phyloP scores from a whole-genome alignment of 2,329 filamentous ascomycete genomes.

The Aureobasidium mangrovei region DNA sequence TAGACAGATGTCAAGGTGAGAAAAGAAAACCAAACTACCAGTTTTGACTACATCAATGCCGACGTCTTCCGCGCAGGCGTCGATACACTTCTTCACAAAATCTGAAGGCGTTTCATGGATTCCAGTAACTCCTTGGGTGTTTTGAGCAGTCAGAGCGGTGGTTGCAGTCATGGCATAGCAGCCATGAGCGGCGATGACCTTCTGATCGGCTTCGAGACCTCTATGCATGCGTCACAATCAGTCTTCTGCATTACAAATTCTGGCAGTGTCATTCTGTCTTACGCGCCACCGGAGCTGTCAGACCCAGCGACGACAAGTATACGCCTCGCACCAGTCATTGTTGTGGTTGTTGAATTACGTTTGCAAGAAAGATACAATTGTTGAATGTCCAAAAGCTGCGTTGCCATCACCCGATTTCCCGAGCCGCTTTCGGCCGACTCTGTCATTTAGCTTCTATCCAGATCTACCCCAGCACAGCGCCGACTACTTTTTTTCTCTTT shows the following conservation, averaged over 20 bases:
- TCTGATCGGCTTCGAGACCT: constrained; percentile 91
- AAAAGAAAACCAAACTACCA: constrained; percentile 47
- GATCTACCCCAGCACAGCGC: not conserved
- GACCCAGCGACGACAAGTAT: constrained; percentile 81
- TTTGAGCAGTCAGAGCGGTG: constrained; percentile 91
- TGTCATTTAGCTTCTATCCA: not conserved
- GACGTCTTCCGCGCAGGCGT: constrained; percentile 75
- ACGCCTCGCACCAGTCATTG: constrained; percentile 32
- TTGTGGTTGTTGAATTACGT: constrained; percentile 11
- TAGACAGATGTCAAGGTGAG: constrained; percentile 3
- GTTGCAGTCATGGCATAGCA: constrained; percentile 96
- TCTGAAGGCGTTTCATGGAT: constrained; percentile 70
- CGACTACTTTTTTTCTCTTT: not conserved
- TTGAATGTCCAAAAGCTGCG: constrained; percentile 2
- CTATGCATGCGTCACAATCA: constrained; percentile 38
- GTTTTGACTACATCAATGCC: constrained; percentile 87
- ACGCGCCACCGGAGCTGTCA: constrained; percentile 86
- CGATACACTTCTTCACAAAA: constrained; percentile 79
- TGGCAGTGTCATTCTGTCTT: constrained; percentile 27
- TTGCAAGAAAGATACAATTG: constrained; percentile 8
- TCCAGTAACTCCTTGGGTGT: constrained; percentile 73
- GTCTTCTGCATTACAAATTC: constrained; percentile 7
- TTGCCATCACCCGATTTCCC: constrained; percentile 1
- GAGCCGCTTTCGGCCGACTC: constrained; percentile 3
- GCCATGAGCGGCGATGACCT: constrained; percentile 82